Conservation (phyloP, 2,329 filamentous ascomycete species). For the Graphilbum fragrans region DNA sequence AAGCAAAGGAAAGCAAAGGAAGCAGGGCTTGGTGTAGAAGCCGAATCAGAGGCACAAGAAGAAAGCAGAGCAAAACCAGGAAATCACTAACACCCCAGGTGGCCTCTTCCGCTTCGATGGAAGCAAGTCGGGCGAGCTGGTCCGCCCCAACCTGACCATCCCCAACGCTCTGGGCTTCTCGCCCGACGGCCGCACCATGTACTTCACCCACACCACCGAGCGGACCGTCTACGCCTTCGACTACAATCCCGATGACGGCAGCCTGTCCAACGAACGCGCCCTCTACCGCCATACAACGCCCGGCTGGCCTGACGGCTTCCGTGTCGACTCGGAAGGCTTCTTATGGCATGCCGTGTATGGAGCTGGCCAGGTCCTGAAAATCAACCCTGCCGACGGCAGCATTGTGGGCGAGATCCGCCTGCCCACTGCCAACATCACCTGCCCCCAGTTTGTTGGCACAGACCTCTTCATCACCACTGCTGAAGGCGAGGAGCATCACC, state of each 20-base stretch:
- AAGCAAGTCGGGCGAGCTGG: conserved; percentile 43
- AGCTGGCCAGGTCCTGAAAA: conserved; percentile 60
- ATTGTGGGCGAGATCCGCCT: conserved; percentile 63
- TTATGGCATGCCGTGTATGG: conserved; percentile 86
- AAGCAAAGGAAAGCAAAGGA: not conserved
- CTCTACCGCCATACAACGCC: conserved; percentile 59
- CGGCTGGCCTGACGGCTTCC: conserved; percentile 72
- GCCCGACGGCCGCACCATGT: conserved; percentile 58
- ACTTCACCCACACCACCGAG: conserved; percentile 68
- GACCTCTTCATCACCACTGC: conserved; percentile 72
- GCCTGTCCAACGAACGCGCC: conserved; percentile 54
- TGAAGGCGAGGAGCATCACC: conserved; percentile 49
- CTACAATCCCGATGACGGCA: conserved; percentile 52
- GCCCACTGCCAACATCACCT: conserved; percentile 71
- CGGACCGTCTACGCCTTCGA: conserved; percentile 63
- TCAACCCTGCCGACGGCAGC: conserved; percentile 51
- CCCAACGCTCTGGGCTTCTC: conserved; percentile 83
- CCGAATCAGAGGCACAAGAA: not conserved
- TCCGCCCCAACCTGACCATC: conserved; percentile 57
- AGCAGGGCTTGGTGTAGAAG: no score
- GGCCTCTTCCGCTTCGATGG: conserved; percentile 61
- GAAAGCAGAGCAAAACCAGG: not conserved
- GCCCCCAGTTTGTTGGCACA: conserved; percentile 65
- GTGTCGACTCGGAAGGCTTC: conserved; percentile 72
- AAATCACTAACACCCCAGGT: conserved; percentile 32